Evolutionary conservation across 768 basidiomycete genomes (phyloP), one percentile per base, ranked within the genome.

Genomic region (Tricholomella constricta): DNA sequence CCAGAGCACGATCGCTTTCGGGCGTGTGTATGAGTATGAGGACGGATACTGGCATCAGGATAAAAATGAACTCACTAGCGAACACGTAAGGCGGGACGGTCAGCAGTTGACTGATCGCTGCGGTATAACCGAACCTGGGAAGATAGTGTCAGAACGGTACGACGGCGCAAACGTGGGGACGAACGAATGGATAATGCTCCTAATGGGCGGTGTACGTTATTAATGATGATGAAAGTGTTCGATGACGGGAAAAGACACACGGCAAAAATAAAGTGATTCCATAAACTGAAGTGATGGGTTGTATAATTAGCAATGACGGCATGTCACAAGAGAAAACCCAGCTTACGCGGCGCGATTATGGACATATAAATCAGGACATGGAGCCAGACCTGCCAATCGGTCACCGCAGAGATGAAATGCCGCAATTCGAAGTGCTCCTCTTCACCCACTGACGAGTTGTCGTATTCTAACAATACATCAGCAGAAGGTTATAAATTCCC

Each of bases 251-350:
- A 6, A 34, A 7, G 19, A 76, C 86, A 61, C 63, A 87, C 82
- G 85, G 85, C 26, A 88, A 68, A 73, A 89, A 89, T 22, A 87
- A 69, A 0, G 86, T 85, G 42, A 86, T 86, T 2, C 86, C 86
- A 59, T 84, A 86, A 2, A 86, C 86, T 87, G 35, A 0, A 38
- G 10, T 54, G 44, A 25, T 3, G 0, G 26, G n/a, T 20, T 51
- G 37, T 32, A 12, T 29, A n/a, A 29, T 5, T 22, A 26, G 10
- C 9, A 45, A 25, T 17, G n/a, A 50, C 12, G 22, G 22, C 15
- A 37, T 43, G 32, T 7, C 23, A 38, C 10, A 15, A 14, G 10
- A 26, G 20, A 25, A 43, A n/a, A n/a, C n/a, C n/a, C 9, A 5
- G 77, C 86, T 67, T 63, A 88, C 86, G 60, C 22, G 86, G 86